Evolutionary conservation across 495 filamentous ascomycete species (phyloP).

Genomic region (Xylaria curta): DNA sequence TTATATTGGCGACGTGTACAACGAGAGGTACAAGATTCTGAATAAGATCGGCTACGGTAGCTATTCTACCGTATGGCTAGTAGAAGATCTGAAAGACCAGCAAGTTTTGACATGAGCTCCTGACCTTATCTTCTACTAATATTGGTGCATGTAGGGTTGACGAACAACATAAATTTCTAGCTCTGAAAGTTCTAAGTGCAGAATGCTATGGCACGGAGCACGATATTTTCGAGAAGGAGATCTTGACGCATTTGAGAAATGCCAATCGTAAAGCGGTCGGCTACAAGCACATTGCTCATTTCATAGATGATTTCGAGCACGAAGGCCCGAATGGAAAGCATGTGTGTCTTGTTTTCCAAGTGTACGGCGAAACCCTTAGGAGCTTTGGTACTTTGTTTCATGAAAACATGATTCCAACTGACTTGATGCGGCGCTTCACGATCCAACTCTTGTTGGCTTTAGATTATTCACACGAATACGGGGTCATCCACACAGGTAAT

Average conservation of each 20-base stretch:
- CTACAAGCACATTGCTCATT: slow-evolving; percentile 1
- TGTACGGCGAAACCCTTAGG: not conserved
- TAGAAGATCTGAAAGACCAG: not conserved
- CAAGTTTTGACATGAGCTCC: not conserved
- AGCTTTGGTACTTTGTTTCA: not conserved
- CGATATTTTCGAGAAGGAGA: not conserved
- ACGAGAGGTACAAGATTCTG: not conserved
- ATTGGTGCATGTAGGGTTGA: not conserved
- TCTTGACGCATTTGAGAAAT: not conserved
- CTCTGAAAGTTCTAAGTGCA: slow-evolving; percentile 7
- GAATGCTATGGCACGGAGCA: slow-evolving; percentile 14
- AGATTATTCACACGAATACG: not conserved
- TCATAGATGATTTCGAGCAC: slow-evolving; percentile 44
- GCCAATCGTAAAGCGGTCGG: not conserved
- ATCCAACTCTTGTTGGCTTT: not conserved
- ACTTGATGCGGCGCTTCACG: not conserved
- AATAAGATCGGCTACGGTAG: not conserved
- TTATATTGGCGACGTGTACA: not conserved
- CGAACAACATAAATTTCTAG: not conserved
- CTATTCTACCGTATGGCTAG: slow-evolving; percentile 1
- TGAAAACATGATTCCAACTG: slow-evolving; percentile 1
- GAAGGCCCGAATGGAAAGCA: slow-evolving; percentile 35
- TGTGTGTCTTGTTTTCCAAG: slow-evolving; percentile 43
- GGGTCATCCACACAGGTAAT: slow-evolving; percentile 11
- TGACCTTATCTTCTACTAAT: not conserved